Base-by-base conservation (phyloP, 1,284 basidiomycete species). In the Ustilago sp. region DNA sequence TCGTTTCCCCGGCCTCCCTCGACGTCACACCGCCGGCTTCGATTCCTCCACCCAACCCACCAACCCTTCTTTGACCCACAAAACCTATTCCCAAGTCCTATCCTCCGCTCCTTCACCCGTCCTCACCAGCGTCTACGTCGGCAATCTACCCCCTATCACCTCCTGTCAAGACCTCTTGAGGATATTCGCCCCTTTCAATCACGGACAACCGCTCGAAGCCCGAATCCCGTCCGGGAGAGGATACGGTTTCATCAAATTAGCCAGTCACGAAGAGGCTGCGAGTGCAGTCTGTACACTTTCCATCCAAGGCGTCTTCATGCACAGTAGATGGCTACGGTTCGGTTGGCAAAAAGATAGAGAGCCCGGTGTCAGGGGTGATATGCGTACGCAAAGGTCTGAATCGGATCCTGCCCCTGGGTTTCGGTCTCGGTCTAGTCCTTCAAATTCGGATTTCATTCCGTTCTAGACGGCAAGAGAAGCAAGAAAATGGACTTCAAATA, bases 161-260 rank as follows among this genome's bases (percentile, higher is more conserved):
- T 95, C 94, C 23, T 94, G 96, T 87, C 93, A 93, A 52, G 97
- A 99, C 87, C 91, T 99, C 74, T 93, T 98, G 80, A 94, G 95
- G 7, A 89, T 98, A 66, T 98, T 99, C 91, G 92, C 95, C 87
- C 94, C 93, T 65, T 98, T 95, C 86, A 68, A 68, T 39, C 70
- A 68, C 35, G 96, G 97, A 59, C 97, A 97, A 87, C 92, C 98
- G 59, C 94, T 94, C 78, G 96, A 99, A 88, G 95, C 98, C 85
- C 92, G 96, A 77, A 73, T 77, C 7, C 75, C 79, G 87, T 91
- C 95, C 65, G 96, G 98, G 88, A 92, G 95, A 70, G 96, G 96
- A 36, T 98, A 98, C 86, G 96, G 96, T 0, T 99, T 99, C 85
- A 94, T 98, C 86, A 98, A 98, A 88, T 90, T 98, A 65, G 95